phyloP scores from a whole-genome alignment of 352 stramenopile genomes.

The Pythium myriotylum region DNA sequence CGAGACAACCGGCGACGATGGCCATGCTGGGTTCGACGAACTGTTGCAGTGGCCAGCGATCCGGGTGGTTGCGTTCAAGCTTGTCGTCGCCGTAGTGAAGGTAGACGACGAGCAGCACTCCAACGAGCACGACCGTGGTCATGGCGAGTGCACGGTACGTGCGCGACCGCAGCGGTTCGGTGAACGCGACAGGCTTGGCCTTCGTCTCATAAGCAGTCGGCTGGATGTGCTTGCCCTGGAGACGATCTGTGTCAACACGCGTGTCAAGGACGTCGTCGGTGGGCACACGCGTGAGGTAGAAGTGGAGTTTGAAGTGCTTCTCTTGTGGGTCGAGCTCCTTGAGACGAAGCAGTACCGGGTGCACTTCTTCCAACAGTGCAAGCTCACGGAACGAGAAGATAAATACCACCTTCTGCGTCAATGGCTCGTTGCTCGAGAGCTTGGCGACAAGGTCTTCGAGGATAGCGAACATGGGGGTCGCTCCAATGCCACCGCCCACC shows the following conservation, averaged over 20 bases:
- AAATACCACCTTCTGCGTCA: constrained; percentile 32
- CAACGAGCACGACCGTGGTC: constrained; percentile 4
- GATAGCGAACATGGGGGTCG: constrained; percentile 39
- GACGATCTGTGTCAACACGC: constrained; percentile 19
- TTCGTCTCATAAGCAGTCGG: constrained; percentile 3
- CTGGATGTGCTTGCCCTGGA: constrained; percentile 4
- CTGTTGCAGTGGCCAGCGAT: constrained; percentile 28
- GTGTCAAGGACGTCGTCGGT: constrained; percentile 12
- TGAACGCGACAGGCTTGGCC: constrained; percentile 11
- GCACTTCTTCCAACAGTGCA: constrained; percentile 36
- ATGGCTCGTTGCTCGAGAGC: constrained; percentile 10
- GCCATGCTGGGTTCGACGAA: constrained; percentile 22
- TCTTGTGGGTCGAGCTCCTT: constrained; percentile 34
- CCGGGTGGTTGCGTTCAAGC: constrained; percentile 5
- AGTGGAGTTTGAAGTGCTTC: constrained; percentile 25
- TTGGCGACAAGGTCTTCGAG: constrained; percentile 39
- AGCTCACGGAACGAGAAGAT: constrained; percentile 51
- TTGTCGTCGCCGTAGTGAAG: constrained; percentile 28
- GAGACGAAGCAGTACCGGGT: constrained; percentile 30
- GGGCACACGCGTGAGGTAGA: constrained; percentile 31
- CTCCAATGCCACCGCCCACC: constrained; percentile 41
- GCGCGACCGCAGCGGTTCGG: constrained; percentile 18
- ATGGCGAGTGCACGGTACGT: constrained; percentile 10
- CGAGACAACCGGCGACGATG: constrained; percentile 3
- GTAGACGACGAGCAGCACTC: constrained; percentile 8